These are phyloP conservation scores for Fomitopsis palustris DNA, from an alignment of 1,284 basidiomycete genomes.

Conservation along the genomic window DNA sequence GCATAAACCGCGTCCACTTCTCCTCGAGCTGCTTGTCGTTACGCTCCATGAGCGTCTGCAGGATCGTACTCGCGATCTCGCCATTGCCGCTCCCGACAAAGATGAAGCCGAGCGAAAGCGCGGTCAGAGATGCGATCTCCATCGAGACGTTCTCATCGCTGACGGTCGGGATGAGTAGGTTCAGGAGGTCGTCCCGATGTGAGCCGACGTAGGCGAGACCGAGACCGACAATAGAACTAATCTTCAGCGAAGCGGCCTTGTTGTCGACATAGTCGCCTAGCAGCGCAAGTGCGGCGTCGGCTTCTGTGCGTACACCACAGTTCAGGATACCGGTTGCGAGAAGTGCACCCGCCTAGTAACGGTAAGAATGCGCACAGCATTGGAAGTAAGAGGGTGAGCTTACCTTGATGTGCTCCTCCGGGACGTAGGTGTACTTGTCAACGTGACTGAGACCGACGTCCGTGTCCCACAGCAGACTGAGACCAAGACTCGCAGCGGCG, in stretches of 20 bases:
- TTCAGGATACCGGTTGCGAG: conserved; percentile 95
- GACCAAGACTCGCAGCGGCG: conserved; percentile 91
- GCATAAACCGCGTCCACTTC: conserved; percentile 94
- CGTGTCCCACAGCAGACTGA: conserved; percentile 95
- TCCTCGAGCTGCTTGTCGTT: conserved; percentile 77
- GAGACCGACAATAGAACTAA: conserved; percentile 86
- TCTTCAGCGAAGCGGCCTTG: conserved; percentile 81
- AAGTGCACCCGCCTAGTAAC: conserved; percentile 79
- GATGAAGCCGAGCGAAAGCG: conserved; percentile 90
- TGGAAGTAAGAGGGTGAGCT: conserved; percentile 1
- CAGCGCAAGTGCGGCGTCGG: conserved; percentile 91
- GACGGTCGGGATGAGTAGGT: conserved; percentile 75
- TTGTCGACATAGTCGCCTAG: conserved; percentile 92
- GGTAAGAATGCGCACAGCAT: background rate
- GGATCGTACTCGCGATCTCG: conserved; percentile 86
- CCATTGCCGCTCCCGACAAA: conserved; percentile 96
- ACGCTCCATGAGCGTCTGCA: conserved; percentile 92
- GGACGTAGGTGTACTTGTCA: conserved; percentile 97
- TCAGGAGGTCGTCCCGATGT: conserved; percentile 84
- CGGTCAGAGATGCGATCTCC: conserved; percentile 86
- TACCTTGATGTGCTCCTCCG: conserved; percentile 95
- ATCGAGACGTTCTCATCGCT: conserved; percentile 82
- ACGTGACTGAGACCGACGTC: conserved; percentile 93
- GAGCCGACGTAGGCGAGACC: conserved; percentile 95
- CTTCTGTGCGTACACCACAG: conserved; percentile 87